Evolutionary conservation across 2,329 filamentous ascomycete genomes (phyloP).

Genomic region (Samsoniella hepiali): DNA sequence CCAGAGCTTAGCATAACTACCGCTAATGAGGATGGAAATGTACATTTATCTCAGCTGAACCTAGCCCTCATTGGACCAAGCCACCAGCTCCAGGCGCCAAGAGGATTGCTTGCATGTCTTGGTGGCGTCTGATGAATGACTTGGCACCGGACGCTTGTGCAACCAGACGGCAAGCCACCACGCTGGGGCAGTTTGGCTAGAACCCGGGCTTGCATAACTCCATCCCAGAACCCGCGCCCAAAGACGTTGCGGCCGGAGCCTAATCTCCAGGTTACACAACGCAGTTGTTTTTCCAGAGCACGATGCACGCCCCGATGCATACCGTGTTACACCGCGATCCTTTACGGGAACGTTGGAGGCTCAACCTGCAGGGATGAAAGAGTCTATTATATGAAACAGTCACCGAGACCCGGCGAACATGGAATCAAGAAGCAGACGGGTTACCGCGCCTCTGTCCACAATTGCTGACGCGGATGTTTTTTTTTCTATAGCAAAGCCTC

Average conservation of each 20-base stretch:
- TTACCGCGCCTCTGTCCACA: too few relatives aligned
- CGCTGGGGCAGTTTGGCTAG: neutral
- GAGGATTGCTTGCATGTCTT: conserved; percentile 2
- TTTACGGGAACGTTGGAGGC: neutral
- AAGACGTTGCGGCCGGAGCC: conserved; percentile 3
- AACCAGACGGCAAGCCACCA: neutral
- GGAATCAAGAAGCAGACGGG: too few relatives aligned
- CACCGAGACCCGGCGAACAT: too few relatives aligned
- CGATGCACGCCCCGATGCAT: neutral
- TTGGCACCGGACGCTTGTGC: conserved; percentile 4
- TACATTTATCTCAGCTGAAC: neutral
- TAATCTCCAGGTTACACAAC: neutral
- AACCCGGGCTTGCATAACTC: conserved; percentile 1
- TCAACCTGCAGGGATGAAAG: too few relatives aligned
- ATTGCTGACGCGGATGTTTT: too few relatives aligned
- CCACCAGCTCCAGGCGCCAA: neutral
- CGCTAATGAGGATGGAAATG: neutral
- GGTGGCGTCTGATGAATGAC: conserved; percentile 1
- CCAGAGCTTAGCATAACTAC: neutral
- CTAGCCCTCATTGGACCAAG: conserved; percentile 1
- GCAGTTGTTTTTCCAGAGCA: neutral
- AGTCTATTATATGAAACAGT: too few relatives aligned
- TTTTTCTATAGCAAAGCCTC: too few relatives aligned
- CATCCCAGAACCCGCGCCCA: neutral
- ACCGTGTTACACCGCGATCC: neutral